phyloP scores from a whole-genome alignment of 1,284 basidiomycete genomes.

The Puccinia hordei region DNA sequence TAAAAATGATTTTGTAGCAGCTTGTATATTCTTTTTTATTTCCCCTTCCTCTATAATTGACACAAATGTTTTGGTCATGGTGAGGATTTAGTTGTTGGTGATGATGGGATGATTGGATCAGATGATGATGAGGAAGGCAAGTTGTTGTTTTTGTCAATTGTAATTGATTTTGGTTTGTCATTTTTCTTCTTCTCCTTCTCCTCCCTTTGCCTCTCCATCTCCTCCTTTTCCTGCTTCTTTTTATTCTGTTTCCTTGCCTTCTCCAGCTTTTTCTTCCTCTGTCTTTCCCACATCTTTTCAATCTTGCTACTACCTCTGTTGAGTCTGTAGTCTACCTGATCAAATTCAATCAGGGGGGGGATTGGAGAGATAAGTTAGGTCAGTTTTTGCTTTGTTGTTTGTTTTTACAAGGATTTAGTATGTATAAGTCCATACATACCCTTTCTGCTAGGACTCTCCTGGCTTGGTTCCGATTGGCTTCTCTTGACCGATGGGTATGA shows the following conservation, averaged over 20 bases:
- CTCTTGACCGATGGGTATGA: constrained; percentile 43
- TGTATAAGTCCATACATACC: background rate
- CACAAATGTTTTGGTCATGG: too few species aligned
- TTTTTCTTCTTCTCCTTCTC: background rate
- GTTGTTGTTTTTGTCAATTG: background rate
- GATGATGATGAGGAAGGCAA: background rate
- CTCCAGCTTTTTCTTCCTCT: constrained; percentile 7
- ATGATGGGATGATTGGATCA: background rate
- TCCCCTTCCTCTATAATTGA: too few species aligned
- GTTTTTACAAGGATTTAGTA: too few species aligned
- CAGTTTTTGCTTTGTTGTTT: constrained; percentile 5
- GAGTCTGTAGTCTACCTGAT: background rate
- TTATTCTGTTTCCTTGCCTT: constrained; percentile 11
- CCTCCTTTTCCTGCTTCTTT: background rate
- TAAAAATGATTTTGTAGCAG: too few species aligned
- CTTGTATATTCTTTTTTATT: too few species aligned
- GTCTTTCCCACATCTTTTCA: constrained; percentile 19
- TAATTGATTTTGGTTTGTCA: background rate
- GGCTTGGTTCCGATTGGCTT: constrained; percentile 37
- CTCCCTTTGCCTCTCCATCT: background rate
- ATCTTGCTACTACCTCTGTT: background rate
- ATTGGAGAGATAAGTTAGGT: background rate
- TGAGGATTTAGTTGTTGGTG: too few species aligned
- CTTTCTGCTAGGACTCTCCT: constrained; percentile 42
- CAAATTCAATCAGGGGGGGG: background rate